These are phyloP conservation scores for Erigeron canadensis DNA, from an alignment of 129 eudicot species.

Conservation along the genomic window DNA sequence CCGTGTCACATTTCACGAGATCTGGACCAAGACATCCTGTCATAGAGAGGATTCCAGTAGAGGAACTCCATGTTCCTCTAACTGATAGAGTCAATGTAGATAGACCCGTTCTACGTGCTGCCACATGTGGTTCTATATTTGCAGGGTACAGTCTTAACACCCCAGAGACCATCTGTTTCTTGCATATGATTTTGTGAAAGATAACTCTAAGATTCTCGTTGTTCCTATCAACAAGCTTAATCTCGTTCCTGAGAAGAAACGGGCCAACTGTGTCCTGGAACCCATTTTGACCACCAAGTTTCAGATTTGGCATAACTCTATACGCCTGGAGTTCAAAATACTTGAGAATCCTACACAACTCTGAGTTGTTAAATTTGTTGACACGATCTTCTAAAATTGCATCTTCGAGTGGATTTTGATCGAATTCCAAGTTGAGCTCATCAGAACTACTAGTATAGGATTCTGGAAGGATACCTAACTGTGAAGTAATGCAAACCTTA, in stretches of 20 bases:
- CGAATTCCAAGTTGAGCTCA: conserved; percentile 5
- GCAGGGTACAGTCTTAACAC: conserved; percentile 37
- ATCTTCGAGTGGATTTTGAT: conserved; percentile 28
- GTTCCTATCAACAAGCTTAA: conserved; percentile 25
- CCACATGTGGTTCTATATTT: conserved; percentile 19
- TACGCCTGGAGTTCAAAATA: conserved; percentile 22
- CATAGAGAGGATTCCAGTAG: conserved; percentile 40
- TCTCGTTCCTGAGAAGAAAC: conserved; percentile 31
- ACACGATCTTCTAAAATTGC: conserved; percentile 36
- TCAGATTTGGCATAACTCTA: conserved; percentile 32
- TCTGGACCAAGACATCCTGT: conserved; percentile 35
- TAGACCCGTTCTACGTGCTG: conserved; percentile 40
- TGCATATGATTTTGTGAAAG: conserved; percentile 32
- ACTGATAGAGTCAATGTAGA: conserved; percentile 38
- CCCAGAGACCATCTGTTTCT: conserved; percentile 34
- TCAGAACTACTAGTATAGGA: background rate
- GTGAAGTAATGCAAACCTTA: conserved; percentile 34
- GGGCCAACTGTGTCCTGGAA: conserved; percentile 31
- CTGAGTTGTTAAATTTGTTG: conserved; percentile 31
- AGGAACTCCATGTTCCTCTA: conserved; percentile 45
- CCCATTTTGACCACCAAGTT: conserved; percentile 30
- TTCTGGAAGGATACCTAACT: conserved; percentile 15
- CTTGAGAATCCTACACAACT: conserved; percentile 30
- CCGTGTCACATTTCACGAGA: conserved; percentile 22
- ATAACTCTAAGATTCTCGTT: conserved; percentile 31